These are phyloP conservation scores for Lathyrus oleraceus DNA, from an alignment of 306 rosid genomes.

Conservation along the genomic window DNA sequence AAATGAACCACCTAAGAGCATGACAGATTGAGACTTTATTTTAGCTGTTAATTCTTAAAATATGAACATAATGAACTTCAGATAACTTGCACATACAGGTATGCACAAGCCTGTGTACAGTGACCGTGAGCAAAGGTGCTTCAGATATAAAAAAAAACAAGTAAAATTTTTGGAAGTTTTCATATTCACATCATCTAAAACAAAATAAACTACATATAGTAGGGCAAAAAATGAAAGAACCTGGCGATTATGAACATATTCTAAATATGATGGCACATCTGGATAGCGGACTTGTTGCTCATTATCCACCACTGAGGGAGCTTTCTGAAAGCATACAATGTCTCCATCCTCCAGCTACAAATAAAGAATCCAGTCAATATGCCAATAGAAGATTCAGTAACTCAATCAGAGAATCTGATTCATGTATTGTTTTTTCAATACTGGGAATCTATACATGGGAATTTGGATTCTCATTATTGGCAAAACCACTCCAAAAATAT, in stretches of 20 bases:
- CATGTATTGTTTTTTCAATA: background rate
- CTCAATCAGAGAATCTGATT: conserved; percentile 19
- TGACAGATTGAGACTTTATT: conserved; percentile 24
- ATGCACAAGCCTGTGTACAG: background rate
- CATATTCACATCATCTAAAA: conserved; percentile 7
- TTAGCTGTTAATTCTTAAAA: conserved; percentile 23
- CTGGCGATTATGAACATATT: conserved; percentile 87
- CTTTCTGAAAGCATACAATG: conserved; percentile 83
- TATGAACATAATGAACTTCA: conserved; percentile 16
- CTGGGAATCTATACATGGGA: conserved; percentile 1
- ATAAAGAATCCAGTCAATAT: conserved; percentile 19
- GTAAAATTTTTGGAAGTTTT: background rate
- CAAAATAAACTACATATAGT: conserved; percentile 19
- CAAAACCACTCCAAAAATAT: conserved; percentile 2
- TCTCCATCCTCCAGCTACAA: conserved; percentile 93
- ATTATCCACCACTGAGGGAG: conserved; percentile 55
- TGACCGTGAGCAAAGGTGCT: background rate
- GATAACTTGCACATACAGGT: background rate
- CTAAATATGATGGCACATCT: conserved; percentile 90
- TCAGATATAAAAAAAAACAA: background rate
- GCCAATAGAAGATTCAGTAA: conserved; percentile 20
- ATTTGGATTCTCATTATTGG: conserved; percentile 2
- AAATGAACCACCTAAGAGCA: conserved; percentile 73
- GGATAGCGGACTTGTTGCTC: conserved; percentile 66
- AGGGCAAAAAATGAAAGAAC: conserved; percentile 42